Evolutionary conservation across 2,329 filamentous ascomycete species (phyloP).

Genomic region (Penicillium sp.): DNA sequence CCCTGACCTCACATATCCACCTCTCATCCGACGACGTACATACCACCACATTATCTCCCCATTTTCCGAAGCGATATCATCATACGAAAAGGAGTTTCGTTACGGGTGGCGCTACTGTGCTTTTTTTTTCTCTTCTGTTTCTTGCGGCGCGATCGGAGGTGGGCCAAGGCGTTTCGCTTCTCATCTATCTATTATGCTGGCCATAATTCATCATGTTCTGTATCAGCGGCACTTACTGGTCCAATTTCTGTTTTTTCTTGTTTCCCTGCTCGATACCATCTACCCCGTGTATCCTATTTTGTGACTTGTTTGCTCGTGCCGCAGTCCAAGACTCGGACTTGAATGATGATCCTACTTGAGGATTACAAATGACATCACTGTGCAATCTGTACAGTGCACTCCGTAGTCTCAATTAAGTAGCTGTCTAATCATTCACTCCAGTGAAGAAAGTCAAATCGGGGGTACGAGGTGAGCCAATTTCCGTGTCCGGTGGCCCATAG

Average conservation of each 20-base stretch:
- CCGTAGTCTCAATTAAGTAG: not conserved
- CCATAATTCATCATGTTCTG: slow-evolving; percentile 15
- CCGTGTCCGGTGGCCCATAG: not conserved
- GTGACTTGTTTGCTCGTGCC: slow-evolving; percentile 3
- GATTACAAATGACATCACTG: not conserved
- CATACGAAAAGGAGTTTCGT: slow-evolving; percentile 25
- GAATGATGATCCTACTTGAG: not conserved
- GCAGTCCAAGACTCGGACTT: not conserved
- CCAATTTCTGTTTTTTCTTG: not conserved
- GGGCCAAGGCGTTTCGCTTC: slow-evolving; percentile 17
- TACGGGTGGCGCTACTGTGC: slow-evolving; percentile 13
- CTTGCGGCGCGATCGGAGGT: slow-evolving; percentile 5
- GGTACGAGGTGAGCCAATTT: not conserved
- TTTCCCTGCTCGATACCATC: slow-evolving; percentile 16
- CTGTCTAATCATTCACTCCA: not conserved
- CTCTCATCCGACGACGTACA: slow-evolving; percentile 23
- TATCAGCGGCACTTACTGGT: slow-evolving; percentile 3
- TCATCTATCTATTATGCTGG: slow-evolving; percentile 22
- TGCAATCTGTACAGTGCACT: not conserved
- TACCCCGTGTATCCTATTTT: not conserved
- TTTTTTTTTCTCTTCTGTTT: slow-evolving; percentile 2
- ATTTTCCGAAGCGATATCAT: slow-evolving; percentile 20
- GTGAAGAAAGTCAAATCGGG: not conserved
- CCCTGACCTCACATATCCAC: slow-evolving; percentile 19
- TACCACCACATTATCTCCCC: slow-evolving; percentile 10